Base-by-base conservation (phyloP, 192 early-diverging fungal species). In the Gonapodya sp. region DNA sequence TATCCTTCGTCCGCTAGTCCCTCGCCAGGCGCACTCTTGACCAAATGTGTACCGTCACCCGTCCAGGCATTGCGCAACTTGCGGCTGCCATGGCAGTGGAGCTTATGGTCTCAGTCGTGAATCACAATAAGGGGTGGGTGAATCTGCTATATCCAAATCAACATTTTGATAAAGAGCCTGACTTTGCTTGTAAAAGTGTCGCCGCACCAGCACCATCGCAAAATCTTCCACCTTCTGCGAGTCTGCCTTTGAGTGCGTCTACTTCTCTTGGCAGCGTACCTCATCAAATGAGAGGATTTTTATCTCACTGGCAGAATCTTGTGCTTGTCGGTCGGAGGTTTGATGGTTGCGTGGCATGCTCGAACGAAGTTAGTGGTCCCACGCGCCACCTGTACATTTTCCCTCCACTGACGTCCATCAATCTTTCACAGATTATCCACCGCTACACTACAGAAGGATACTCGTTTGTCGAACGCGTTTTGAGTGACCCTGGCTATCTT, bases 21-120 rank as follows among this genome's bases (percentile, higher is more conserved):
- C 87, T 98, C 1, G 92, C 90, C 14, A 95, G 97, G 85, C 89
- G 97, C 36, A 96, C 96, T 0, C 86, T 99, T 73, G 97, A 99
- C 84, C 97, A 99, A 83, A 95, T 97, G 89, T 99, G 97, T 84
- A 99, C 97, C 0, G 97, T 99, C 1, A 97, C 97, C 0, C 89
- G 97, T 30, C 97, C 97, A 1, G 97, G 97, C 0, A 83, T 99
- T n/a, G 93, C 96, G 8, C 92, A 94, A 1, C 89, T 98, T 73
- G 95, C 97, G 0, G 89, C 91, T 46, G 95, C 95, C 1, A 84
- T 90, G 36, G 94, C 95, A 0, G 96, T 96, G 1, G 97, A 99
- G 87, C 88, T 99, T 84, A 86, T 98, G 82, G 90, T 96, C 0
- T 95, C 96, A 0, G 79, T 95, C 2, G 80, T 97, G 36, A 96